Evolutionary conservation across 768 basidiomycete genomes (phyloP), one percentile per base, ranked within the genome.

Genomic region (Glaciozyma martinii): DNA sequence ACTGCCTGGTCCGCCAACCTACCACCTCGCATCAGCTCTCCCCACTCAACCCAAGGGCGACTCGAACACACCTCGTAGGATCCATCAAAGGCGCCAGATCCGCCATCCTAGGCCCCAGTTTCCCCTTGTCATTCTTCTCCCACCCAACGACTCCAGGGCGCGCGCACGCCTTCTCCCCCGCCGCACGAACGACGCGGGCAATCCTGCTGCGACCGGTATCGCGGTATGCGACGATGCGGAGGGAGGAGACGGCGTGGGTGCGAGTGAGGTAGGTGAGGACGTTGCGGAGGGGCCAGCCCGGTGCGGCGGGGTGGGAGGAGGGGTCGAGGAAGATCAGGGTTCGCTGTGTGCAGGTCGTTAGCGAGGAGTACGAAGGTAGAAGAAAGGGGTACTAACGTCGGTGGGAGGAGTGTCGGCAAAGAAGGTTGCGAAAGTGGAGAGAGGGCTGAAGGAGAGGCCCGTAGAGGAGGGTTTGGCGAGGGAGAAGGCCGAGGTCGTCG

Each of bases 31-130:
- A 27, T 32, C 29, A 32, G 53, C n/a, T n/a, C 15, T 25, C 27
- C 12, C n/a, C n/a, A n/a, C 27, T 5, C 19, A 30, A 2, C 53
- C 3, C 18, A 54, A 43, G 32, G 40, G 54, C n/a, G 25, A 5
- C 27, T 43, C 37, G 55, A 6, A 46, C 12, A 19, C 61, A 88
- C 90, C 85, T 81, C 6, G 81, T 79, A 0, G 94, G 95, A 76
- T 98, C 93, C 92, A 98, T 95, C 85, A 92, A 89, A 0, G 92
- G 88, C 13, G 88, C 92, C 23, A 99, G 77, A 77, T 99, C 92
- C 0, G 93, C 92, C 60, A 91, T 72, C 21, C 90, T 82, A 27
- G 93, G 89, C 2, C n/a, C n/a, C n/a, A n/a, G n/a, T n/a, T n/a
- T n/a, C n/a, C n/a, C n/a, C n/a, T n/a, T n/a, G n/a, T n/a, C n/a